phyloP scores from a whole-genome alignment of 768 basidiomycete genomes.

The Hebeloma cylindrosporum region DNA sequence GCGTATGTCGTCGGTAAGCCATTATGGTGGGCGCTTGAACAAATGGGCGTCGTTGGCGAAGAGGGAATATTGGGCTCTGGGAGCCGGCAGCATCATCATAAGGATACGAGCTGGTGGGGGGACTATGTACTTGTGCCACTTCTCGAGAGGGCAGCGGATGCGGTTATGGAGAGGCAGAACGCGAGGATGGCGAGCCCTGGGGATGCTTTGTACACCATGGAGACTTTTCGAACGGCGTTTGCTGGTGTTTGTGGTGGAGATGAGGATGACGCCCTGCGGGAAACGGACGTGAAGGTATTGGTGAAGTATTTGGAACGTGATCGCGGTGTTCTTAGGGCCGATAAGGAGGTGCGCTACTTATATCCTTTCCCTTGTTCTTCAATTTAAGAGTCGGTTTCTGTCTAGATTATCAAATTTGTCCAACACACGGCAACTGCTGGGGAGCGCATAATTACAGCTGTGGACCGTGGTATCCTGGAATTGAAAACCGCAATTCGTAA shows the following conservation, averaged over 20 bases:
- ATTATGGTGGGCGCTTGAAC: slow-evolving; percentile 85
- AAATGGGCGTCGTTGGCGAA: slow-evolving; percentile 70
- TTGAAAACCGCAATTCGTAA: slow-evolving; percentile 69
- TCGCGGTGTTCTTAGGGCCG: slow-evolving; percentile 56
- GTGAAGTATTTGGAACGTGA: slow-evolving; percentile 82
- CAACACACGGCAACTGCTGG: slow-evolving; percentile 34
- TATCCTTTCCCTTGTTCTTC: neutral
- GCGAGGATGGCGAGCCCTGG: slow-evolving; percentile 46
- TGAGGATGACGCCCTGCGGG: slow-evolving; percentile 42
- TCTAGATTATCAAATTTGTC: slow-evolving; percentile 81
- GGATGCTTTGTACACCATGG: slow-evolving; percentile 60
- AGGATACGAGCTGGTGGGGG: slow-evolving; percentile 59
- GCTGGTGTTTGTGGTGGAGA: slow-evolving; percentile 34
- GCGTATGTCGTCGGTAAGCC: slow-evolving; percentile 75
- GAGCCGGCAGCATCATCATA: slow-evolving; percentile 24
- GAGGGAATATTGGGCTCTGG: slow-evolving; percentile 42
- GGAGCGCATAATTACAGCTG: slow-evolving; percentile 60
- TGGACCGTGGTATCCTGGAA: slow-evolving; percentile 82
- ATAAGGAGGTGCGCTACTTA: slow-evolving; percentile 56
- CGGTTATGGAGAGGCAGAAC: slow-evolving; percentile 45
- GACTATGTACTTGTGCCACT: slow-evolving; percentile 70
- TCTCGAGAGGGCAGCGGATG: slow-evolving; percentile 66
- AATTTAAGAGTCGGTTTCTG: neutral
- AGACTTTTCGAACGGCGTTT: slow-evolving; percentile 64
- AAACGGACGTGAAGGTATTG: slow-evolving; percentile 66